Evolutionary conservation across 441 rosid species (phyloP).

Genomic region (Lepidium campestre): DNA sequence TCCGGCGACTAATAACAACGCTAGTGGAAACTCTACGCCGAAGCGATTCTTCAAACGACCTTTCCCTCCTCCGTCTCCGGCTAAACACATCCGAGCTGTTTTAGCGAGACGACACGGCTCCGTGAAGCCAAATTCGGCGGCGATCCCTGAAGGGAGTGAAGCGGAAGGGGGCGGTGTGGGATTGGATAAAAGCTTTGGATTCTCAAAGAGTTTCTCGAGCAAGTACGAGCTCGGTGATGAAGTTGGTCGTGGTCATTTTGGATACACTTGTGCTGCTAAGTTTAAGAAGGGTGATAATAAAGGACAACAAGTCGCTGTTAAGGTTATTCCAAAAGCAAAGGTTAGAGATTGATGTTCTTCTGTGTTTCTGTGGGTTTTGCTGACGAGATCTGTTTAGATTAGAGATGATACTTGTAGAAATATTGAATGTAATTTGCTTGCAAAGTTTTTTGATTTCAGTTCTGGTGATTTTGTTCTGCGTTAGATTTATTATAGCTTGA

Average conservation of each 20-base stretch:
- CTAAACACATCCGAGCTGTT: slow-evolving; percentile 75
- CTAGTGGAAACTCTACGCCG: slow-evolving; percentile 68
- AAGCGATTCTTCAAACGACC: slow-evolving; percentile 68
- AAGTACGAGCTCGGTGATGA: slow-evolving; percentile 86
- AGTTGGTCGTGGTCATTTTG: slow-evolving; percentile 90
- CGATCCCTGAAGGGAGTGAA: slow-evolving; percentile 71
- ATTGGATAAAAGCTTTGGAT: slow-evolving; percentile 78
- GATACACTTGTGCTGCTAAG: slow-evolving; percentile 80
- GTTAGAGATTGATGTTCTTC: slow-evolving; percentile 20
- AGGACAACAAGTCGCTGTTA: slow-evolving; percentile 85
- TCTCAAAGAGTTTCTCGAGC: slow-evolving; percentile 68
- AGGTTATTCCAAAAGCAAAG: slow-evolving; percentile 87
- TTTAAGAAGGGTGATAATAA: slow-evolving; percentile 84
- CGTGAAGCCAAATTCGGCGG: slow-evolving; percentile 68
- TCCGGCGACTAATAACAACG: slow-evolving; percentile 50
- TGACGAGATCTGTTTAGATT: slow-evolving; percentile 21
- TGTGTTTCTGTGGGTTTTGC: neutral
- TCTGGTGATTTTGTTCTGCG: neutral
- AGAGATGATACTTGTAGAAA: neutral
- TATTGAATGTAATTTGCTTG: neutral
- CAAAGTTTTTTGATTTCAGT: neutral
- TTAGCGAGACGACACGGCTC: slow-evolving; percentile 83
- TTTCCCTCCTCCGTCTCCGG: slow-evolving; percentile 92
- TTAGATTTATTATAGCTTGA: neutral
- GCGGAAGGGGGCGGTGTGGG: slow-evolving; percentile 43